These are phyloP conservation scores for Senna siamea DNA, from an alignment of 306 rosid species.

Conservation along the genomic window DNA sequence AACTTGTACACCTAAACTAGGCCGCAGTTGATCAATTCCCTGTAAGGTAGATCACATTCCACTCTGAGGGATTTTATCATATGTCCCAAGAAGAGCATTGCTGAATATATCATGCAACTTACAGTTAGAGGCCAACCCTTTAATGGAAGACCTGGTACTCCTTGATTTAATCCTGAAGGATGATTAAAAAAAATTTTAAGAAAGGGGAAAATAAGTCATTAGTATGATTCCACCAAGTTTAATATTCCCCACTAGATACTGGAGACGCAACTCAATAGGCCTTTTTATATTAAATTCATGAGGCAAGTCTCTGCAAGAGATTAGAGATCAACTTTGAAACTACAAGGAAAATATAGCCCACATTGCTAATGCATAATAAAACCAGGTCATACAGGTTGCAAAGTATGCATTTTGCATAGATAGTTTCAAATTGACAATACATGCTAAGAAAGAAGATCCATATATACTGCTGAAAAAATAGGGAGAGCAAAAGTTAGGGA, in stretches of 20 bases:
- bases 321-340: conserved; percentile 18
- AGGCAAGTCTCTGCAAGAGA: conserved; percentile 26
- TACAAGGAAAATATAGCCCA: conserved; percentile 1
- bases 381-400: conserved; percentile 11
- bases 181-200: conserved; percentile 15
- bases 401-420: conserved; percentile 14
- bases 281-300: conserved; percentile 18
- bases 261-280: conserved; percentile 25
- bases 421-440: neutral
- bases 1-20: conserved; percentile 79
- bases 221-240: conserved; percentile 23
- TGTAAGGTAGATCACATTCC: conserved; percentile 42
- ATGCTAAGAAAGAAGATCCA: neutral
- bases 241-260: conserved; percentile 15
- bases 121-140: conserved; percentile 97
- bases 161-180: conserved; percentile 73
- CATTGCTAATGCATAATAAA: conserved; percentile 11
- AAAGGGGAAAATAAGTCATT: conserved; percentile 7
- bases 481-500: neutral
- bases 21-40: conserved; percentile 88
- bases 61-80: conserved; percentile 34
- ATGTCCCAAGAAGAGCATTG: neutral
- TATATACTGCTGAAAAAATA: neutral
- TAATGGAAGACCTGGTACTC: conserved; percentile 68
- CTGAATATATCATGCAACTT: conserved; percentile 52